A percentile compares a stretch with the other conserved stretches of the same genome.
Conservation (phyloP, 2,329 filamentous ascomycete genomes). For the Septoria linicola region DNA sequence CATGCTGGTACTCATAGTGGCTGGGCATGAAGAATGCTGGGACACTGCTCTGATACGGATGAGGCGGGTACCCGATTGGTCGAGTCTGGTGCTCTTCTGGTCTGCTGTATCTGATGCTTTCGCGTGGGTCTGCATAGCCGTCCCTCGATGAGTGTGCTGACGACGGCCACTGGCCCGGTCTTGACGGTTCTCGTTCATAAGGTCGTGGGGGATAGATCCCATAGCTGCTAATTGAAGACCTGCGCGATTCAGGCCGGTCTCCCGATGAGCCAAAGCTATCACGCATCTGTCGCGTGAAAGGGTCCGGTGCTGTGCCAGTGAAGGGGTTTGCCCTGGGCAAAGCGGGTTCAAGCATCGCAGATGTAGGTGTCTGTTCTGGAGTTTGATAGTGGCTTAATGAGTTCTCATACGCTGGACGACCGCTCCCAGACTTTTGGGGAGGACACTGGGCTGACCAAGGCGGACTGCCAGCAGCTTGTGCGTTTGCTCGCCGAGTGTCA, state of each 20-base stretch:
- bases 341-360: conserved; percentile 23
- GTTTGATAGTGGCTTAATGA: conserved; percentile 24
- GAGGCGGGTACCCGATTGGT: conserved; percentile 17
- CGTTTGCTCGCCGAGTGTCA: conserved; percentile 14
- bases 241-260: conserved; percentile 20
- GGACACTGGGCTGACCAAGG: conserved; percentile 21
- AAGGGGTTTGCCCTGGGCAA: conserved; percentile 21
- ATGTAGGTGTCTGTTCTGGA: conserved; percentile 27
- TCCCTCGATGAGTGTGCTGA: conserved; percentile 17
- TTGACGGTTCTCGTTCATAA: conserved; percentile 21
- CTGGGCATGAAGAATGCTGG: conserved; percentile 36
- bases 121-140: conserved; percentile 18
- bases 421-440: conserved; percentile 6
- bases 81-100: conserved; percentile 22
- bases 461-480: conserved; percentile 18
- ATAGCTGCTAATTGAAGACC: conserved; percentile 25
- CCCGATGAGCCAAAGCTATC: conserved; percentile 23
- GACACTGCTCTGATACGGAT: conserved; percentile 26
- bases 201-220: conserved; percentile 19
- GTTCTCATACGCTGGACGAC: conserved; percentile 15
- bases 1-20: conserved; percentile 40
- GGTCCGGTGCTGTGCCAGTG: conserved; percentile 21
- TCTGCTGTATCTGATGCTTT: conserved; percentile 22
- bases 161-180: conserved; percentile 15
- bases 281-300: conserved; percentile 26